Conservation (phyloP, 768 basidiomycete species). For the Boletus sensibilis region DNA sequence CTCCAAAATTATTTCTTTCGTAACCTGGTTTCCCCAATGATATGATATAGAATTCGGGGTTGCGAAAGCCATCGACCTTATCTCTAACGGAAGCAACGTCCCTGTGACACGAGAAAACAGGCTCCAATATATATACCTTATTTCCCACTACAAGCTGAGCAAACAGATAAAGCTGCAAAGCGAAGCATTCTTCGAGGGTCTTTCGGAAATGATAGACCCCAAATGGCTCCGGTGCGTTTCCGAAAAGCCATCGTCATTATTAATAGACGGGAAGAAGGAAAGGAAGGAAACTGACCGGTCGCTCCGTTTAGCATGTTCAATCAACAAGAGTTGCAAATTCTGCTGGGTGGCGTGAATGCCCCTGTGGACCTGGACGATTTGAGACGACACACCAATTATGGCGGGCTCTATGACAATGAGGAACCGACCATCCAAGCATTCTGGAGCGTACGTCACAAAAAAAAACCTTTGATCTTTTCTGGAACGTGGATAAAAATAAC, state of each 20-base stretch:
- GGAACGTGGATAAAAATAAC: background rate
- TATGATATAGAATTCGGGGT: slow-evolving; percentile 71
- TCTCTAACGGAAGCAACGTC: slow-evolving; percentile 78
- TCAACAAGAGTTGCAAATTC: slow-evolving; percentile 89
- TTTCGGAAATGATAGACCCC: slow-evolving; percentile 88
- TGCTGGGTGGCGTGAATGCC: slow-evolving; percentile 85
- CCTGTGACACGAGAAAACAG: slow-evolving; percentile 88
- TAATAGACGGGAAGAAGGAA: background rate
- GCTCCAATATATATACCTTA: slow-evolving; percentile 84
- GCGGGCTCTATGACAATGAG: slow-evolving; percentile 70
- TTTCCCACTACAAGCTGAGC: slow-evolving; percentile 86
- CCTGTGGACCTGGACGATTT: slow-evolving; percentile 86
- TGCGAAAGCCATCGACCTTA: slow-evolving; percentile 70
- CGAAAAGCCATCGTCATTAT: background rate
- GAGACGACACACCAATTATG: slow-evolving; percentile 73
- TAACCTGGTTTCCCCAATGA: background rate
- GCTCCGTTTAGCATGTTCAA: slow-evolving; percentile 80
- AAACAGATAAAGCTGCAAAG: slow-evolving; percentile 85
- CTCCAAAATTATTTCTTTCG: background rate
- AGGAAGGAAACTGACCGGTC: slow-evolving; percentile 8
- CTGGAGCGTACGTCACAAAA: slow-evolving; percentile 64
- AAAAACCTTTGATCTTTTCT: background rate
- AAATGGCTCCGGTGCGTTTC: slow-evolving; percentile 73
- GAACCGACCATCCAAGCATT: slow-evolving; percentile 74
- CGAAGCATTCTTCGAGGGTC: slow-evolving; percentile 86